phyloP scores from a whole-genome alignment of 2,329 filamentous ascomycete genomes.

The Myriosclerotinia duriaeana region DNA sequence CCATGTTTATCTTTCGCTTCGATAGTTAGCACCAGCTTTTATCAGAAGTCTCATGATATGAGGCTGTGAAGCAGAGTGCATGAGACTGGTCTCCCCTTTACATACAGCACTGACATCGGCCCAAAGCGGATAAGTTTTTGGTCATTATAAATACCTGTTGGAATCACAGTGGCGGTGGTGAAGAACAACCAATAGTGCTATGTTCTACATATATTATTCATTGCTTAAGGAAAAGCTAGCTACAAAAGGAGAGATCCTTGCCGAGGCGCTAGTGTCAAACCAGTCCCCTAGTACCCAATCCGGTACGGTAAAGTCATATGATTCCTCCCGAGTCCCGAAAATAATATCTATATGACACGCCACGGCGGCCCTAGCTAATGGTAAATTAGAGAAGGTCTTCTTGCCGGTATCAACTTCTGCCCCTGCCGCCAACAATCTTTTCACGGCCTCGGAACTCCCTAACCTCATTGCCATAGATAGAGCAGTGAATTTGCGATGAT shows the following conservation, averaged over 20 bases:
- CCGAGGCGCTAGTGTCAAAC: too few species aligned
- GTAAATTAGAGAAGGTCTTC: background rate
- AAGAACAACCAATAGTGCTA: too few species aligned
- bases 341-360: background rate
- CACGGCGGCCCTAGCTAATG: background rate
- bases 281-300: too few species aligned
- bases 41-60: background rate
- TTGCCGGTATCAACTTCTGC: conserved; percentile 10
- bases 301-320: too few species aligned
- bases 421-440: background rate
- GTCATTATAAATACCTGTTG: background rate
- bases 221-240: too few species aligned
- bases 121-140: background rate
- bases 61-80: background rate
- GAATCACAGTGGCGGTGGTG: too few species aligned
- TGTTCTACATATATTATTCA: too few species aligned
- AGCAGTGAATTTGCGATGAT: background rate
- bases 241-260: too few species aligned
- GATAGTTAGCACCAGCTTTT: background rate
- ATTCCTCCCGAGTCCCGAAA: too few species aligned
- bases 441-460: background rate
- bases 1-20: background rate
- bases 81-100: background rate
- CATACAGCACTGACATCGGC: background rate
- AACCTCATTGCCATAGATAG: background rate